Evolutionary conservation across 495 filamentous ascomycete genomes (phyloP), one percentile per base, ranked within the genome.

Genomic region (Lentithecium fluviatile): DNA sequence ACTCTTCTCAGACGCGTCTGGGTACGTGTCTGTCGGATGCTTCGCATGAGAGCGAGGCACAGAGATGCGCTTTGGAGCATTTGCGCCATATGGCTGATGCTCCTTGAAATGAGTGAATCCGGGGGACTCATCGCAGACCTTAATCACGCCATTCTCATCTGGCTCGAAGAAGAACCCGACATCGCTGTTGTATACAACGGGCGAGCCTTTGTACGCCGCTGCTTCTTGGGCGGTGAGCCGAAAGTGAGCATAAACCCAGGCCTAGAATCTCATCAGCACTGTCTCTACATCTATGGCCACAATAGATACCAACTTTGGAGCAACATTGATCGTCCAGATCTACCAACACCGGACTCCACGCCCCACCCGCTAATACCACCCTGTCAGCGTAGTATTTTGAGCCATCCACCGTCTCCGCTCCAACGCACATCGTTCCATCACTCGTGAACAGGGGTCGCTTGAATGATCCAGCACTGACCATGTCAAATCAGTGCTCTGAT

Each of bases 131-230:
- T 54, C 52, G 52, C 52, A 54, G 15, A 54, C 21, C 24, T 54
- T 54, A 21, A 54, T 43, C 19, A 54, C 36, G 19, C 52, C 52
- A 24, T 10, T 4, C 36, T 54, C 52, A 21, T 54, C 29, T n/a
- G 52, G 52, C 37, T 54, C 52, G 36, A 54, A 54, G 19, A 54
- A 54, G 52, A 54, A 54, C 11, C 52, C 52, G 13, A 42, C 20
- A 34, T 54, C 52, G 32, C 6, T 34, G 20, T 54, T 54, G 52
- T 54, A 54, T 19, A 54, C 52, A 2, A 54, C 52, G 7, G 52
- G 52, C 4, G 20, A n/a, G 20, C 24, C 36, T 20, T 54, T 54
- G 34, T 42, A 54, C 6, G 15, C 21, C 10, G 32, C 52, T 11
- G 37, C 52, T 54, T 54, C 52, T 20, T 17, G 8, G 36, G 52